Conservation (phyloP, 2,329 filamentous ascomycete species). For the Apiospora phragmitis region DNA sequence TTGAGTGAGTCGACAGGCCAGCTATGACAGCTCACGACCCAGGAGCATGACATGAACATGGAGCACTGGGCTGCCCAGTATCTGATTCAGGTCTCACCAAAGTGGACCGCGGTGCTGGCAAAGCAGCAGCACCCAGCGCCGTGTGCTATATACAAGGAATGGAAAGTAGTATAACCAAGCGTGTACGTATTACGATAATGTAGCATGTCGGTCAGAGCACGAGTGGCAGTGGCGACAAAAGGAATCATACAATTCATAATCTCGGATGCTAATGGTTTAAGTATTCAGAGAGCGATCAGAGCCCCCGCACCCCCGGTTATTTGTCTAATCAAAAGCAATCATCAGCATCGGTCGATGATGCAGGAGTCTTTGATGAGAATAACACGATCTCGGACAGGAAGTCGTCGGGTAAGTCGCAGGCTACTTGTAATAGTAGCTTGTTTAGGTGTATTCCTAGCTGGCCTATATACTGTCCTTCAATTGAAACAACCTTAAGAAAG, state of each 20-base stretch:
- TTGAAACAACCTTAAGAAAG: slow-evolving; percentile 3
- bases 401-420: background rate
- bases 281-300: background rate
- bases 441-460: background rate
- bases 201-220: background rate
- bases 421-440: background rate
- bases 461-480: background rate
- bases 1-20: background rate
- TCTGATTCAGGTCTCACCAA: background rate
- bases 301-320: background rate
- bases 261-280: background rate
- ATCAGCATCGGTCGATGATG: background rate
- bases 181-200: background rate
- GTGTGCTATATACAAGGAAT: background rate
- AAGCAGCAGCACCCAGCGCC: no score
- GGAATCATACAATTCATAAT: background rate
- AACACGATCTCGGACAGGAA: background rate
- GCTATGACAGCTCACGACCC: background rate
- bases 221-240: background rate
- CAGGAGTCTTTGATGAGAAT: background rate
- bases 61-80: background rate
- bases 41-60: background rate
- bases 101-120: background rate
- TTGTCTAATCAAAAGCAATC: background rate
- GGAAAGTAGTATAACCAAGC: background rate